These are phyloP conservation scores for Torulaspora indica DNA, from an alignment of 805 yeast genomes.

Conservation along the genomic window DNA sequence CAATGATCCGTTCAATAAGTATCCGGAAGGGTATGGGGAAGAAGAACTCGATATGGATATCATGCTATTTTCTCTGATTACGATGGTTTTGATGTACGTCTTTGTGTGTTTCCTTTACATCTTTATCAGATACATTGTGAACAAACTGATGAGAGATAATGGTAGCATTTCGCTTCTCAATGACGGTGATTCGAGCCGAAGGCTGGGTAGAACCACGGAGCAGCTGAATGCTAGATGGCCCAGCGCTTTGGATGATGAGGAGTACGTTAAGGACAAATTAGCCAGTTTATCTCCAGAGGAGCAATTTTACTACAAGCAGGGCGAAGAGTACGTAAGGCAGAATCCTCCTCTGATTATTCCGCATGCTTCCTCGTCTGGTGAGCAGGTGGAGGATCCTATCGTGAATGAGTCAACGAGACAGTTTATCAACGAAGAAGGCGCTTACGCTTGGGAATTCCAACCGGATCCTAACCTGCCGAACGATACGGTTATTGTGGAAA, in stretches of 20 bases:
- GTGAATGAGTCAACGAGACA: conserved; percentile 34
- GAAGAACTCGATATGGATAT: conserved; percentile 27
- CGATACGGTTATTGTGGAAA: conserved; percentile 56
- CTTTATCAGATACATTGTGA: conserved; percentile 15
- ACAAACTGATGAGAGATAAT: conserved; percentile 11
- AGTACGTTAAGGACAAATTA: conserved; percentile 55
- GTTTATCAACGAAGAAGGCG: conserved; percentile 81
- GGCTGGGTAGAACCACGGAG: conserved; percentile 14
- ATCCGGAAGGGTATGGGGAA: conserved; percentile 14
- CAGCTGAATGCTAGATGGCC: conserved; percentile 38
- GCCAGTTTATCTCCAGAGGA: conserved; percentile 48
- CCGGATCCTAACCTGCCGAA: conserved; percentile 50
- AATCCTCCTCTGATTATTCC: conserved; percentile 44
- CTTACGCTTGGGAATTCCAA: conserved; percentile 82
- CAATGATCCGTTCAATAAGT: conserved; percentile 2
- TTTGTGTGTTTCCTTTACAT: conserved; percentile 18
- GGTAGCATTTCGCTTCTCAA: conserved; percentile 17
- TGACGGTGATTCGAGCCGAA: conserved; percentile 16
- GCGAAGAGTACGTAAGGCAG: conserved; percentile 37
- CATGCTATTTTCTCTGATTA: conserved; percentile 22
- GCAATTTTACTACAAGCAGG: conserved; percentile 39
- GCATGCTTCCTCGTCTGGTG: conserved; percentile 25
- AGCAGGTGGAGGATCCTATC: conserved; percentile 32
- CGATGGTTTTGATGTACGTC: conserved; percentile 22
- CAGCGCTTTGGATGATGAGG: conserved; percentile 61